A percentile compares a stretch with the other conserved stretches of the same genome.
These are phyloP conservation scores for Volvox africanus DNA, from an alignment of 139 green algal genomes.

Conservation along the genomic window DNA sequence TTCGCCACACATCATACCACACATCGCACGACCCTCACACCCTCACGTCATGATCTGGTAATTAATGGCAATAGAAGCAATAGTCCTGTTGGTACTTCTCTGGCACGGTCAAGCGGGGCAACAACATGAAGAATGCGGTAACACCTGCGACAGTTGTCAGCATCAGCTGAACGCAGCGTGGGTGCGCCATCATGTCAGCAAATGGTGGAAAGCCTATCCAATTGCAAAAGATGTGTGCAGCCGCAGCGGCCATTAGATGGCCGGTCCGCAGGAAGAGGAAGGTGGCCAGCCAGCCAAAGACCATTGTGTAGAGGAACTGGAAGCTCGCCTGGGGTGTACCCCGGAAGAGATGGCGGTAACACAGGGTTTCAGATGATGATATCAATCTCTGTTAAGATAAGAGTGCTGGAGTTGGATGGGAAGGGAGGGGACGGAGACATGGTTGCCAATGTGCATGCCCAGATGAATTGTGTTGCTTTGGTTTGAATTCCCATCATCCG, in stretches of 20 bases:
- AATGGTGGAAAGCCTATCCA: constrained; percentile 79
- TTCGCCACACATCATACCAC: too few relatives aligned
- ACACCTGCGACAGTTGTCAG: constrained; percentile 16
- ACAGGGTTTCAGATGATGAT: too few relatives aligned
- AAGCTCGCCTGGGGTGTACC: constrained; percentile 59
- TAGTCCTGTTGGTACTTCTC: constrained; percentile 1
- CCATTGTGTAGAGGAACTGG: constrained; percentile 78
- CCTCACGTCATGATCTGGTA: too few relatives aligned
- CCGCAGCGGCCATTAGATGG: constrained; percentile 57
- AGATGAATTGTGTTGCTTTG: too few relatives aligned
- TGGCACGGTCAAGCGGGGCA: constrained; percentile 22
- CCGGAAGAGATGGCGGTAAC: too few relatives aligned
- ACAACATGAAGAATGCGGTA: background rate
- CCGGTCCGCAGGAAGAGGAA: constrained; percentile 73
- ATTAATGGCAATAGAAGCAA: background rate
- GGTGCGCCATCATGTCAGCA: constrained; percentile 44
- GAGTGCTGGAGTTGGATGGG: too few relatives aligned
- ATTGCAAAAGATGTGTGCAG: constrained; percentile 83
- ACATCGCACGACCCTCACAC: too few relatives aligned
- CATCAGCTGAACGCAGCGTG: background rate
- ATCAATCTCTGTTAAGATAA: too few relatives aligned
- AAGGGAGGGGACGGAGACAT: too few relatives aligned
- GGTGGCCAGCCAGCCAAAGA: constrained; percentile 84
- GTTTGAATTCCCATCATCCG: too few relatives aligned
- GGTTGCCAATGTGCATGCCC: too few relatives aligned